These are phyloP conservation scores for Phytophthora foliorum DNA, from an alignment of 352 stramenopile species.

Conservation along the genomic window DNA sequence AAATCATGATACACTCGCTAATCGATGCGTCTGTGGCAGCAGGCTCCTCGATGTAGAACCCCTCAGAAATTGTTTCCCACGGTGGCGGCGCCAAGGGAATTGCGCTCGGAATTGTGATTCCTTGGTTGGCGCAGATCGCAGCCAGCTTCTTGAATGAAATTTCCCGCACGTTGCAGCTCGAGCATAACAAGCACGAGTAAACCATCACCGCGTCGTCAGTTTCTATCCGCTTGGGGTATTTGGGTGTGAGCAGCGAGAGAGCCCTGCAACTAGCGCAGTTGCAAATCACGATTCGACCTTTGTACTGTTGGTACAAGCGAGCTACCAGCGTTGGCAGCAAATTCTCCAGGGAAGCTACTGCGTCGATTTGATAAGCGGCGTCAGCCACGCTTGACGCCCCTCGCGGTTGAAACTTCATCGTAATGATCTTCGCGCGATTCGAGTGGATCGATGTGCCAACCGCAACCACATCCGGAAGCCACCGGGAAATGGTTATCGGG, in stretches of 20 bases:
- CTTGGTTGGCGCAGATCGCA: constrained; percentile 56
- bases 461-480: constrained; percentile 62
- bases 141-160: constrained; percentile 65
- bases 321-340: constrained; percentile 53
- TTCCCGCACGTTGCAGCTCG: constrained; percentile 79
- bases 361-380: constrained; percentile 74
- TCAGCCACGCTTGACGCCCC: constrained; percentile 31
- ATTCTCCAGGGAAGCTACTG: constrained; percentile 39
- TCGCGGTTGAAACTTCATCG: constrained; percentile 56
- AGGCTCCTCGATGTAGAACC: constrained; percentile 72
- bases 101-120: constrained; percentile 49
- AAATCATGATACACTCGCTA: constrained; percentile 61
- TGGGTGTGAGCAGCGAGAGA: constrained; percentile 62
- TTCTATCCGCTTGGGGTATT: constrained; percentile 41
- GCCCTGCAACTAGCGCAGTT: constrained; percentile 70
- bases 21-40: constrained; percentile 41
- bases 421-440: constrained; percentile 60
- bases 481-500: constrained; percentile 51
- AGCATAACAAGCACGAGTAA: constrained; percentile 75
- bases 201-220: constrained; percentile 48
- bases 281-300: constrained; percentile 49
- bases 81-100: constrained; percentile 42
- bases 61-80: constrained; percentile 47
- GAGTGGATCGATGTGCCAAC: constrained; percentile 66
- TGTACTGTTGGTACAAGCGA: constrained; percentile 58